Conservation (phyloP, 345 rosid genomes). For the Salix dunnii region DNA sequence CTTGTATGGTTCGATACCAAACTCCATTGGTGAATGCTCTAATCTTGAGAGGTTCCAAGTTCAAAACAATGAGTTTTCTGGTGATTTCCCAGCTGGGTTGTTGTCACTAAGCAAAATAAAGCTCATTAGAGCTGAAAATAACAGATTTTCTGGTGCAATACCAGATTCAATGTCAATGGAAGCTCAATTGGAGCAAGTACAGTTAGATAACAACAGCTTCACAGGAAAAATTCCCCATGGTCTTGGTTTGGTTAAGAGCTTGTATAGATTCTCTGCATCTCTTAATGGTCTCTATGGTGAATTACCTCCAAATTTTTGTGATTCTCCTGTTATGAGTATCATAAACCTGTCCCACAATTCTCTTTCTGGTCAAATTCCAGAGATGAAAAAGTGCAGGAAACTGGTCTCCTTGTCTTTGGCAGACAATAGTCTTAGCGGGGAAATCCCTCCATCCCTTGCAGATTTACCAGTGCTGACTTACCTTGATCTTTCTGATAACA, state of each 20-base stretch:
- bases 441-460: constrained; percentile 67
- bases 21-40: constrained; percentile 54
- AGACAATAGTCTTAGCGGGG: constrained; percentile 56
- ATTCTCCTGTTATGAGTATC: constrained; percentile 90
- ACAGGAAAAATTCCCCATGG: constrained; percentile 63
- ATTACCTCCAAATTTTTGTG: constrained; percentile 73
- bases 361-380: constrained; percentile 74
- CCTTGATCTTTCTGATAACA: constrained; percentile 84
- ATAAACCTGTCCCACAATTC: constrained; percentile 70
- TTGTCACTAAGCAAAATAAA: constrained; percentile 71
- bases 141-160: constrained; percentile 59
- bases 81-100: constrained; percentile 61
- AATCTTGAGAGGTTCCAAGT: constrained; percentile 82
- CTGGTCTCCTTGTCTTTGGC: constrained; percentile 82
- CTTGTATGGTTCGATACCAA: constrained; percentile 59
- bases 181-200: constrained; percentile 76
- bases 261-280: constrained; percentile 86
- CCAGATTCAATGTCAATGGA: constrained; percentile 68
- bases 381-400: constrained; percentile 71
- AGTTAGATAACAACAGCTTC: constrained; percentile 79
- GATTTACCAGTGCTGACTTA: constrained; percentile 82
- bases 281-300: constrained; percentile 59
- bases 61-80: constrained; percentile 77
- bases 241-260: constrained; percentile 71
- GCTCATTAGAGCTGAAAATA: constrained; percentile 79